Percentiles rank a stretch among this genome's conserved stretches.
phyloP scores from a whole-genome alignment of 202 grass and related monocot species.

The Setaria viridis region DNA sequence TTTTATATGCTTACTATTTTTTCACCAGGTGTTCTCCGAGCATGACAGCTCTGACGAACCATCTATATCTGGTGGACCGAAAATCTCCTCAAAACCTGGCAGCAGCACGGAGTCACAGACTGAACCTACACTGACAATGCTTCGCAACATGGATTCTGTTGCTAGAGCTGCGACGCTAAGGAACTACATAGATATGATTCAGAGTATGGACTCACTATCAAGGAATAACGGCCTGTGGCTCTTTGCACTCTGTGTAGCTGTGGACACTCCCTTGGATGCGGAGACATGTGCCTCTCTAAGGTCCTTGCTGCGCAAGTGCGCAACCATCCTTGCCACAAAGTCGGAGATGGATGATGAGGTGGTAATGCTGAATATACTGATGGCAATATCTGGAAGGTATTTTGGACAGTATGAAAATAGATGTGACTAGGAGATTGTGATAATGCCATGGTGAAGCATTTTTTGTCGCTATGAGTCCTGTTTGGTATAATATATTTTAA shows the following conservation, averaged over 20 bases:
- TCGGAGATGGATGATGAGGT: slow-evolving; percentile 67
- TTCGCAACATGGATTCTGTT: slow-evolving; percentile 72
- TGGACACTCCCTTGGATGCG: slow-evolving; percentile 65
- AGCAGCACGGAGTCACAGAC: slow-evolving; percentile 35
- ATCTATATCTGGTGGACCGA: neutral
- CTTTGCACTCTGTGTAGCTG: slow-evolving; percentile 69
- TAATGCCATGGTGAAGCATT: neutral
- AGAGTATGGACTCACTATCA: slow-evolving; percentile 59
- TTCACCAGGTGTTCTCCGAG: slow-evolving; percentile 60
- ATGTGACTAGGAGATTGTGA: neutral
- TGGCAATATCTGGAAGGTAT: slow-evolving; percentile 69
- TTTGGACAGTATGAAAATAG: slow-evolving; percentile 73
- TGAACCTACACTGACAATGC: slow-evolving; percentile 55
- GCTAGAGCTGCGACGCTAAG: slow-evolving; percentile 62
- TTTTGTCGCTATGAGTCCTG: neutral
- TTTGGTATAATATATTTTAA: neutral
- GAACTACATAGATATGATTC: slow-evolving; percentile 70
- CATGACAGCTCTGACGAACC: slow-evolving; percentile 49
- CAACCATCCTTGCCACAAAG: slow-evolving; percentile 58
- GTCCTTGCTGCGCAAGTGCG: slow-evolving; percentile 73
- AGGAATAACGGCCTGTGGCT: slow-evolving; percentile 81
- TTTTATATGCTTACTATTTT: slow-evolving; percentile 11
- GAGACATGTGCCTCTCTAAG: slow-evolving; percentile 75
- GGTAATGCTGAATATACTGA: slow-evolving; percentile 78
- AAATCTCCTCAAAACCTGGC: slow-evolving; percentile 31